These are phyloP conservation scores for Syzygium oleosum DNA, from an alignment of 345 rosid genomes.

Conservation along the genomic window DNA sequence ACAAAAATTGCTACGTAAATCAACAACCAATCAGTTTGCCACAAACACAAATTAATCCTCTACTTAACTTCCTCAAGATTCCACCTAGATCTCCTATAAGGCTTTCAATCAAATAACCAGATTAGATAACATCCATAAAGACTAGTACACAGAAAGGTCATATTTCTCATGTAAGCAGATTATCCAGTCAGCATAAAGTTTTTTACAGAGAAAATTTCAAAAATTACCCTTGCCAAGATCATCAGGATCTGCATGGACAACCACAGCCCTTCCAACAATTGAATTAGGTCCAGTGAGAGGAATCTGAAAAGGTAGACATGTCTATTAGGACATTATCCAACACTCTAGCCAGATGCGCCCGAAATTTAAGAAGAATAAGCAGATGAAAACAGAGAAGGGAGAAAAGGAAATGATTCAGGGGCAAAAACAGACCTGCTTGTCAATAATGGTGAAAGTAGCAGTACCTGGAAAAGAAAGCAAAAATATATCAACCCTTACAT, in stretches of 20 bases:
- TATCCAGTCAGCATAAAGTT: background rate
- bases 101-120: background rate
- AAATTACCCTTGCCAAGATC: constrained; percentile 92
- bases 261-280: constrained; percentile 89
- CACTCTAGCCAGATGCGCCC: background rate
- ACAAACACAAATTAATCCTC: background rate
- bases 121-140: background rate
- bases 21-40: background rate
- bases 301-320: constrained; percentile 23
- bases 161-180: background rate
- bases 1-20: background rate
- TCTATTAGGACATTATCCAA: background rate
- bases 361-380: background rate
- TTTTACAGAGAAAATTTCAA: background rate
- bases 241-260: constrained; percentile 88
- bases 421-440: constrained; percentile 38
- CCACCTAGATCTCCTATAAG: background rate
- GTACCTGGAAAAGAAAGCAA: constrained; percentile 35
- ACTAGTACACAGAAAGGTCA: background rate
- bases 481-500: background rate
- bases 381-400: background rate
- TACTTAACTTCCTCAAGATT: background rate
- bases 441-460: constrained; percentile 48
- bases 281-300: constrained; percentile 77
- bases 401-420: background rate